A percentile compares a stretch with the other conserved stretches of the same genome.
Evolutionary conservation across 805 yeast genomes (phyloP).

Genomic region (Candida dendrica): DNA sequence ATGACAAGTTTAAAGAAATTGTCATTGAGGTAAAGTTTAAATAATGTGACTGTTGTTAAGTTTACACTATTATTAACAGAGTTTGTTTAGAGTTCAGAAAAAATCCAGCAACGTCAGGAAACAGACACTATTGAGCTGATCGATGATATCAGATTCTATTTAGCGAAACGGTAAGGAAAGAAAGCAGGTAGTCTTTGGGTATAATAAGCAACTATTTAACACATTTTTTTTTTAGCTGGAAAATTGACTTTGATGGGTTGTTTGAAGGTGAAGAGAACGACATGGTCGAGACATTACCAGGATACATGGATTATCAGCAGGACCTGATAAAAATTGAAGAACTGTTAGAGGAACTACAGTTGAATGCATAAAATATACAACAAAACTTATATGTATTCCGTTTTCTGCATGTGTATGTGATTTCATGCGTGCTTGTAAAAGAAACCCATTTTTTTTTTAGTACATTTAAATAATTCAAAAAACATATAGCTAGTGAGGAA

Average conservation of each 20-base stretch:
- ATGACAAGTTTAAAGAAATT: slow-evolving; percentile 32
- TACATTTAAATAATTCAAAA: too few relatives aligned
- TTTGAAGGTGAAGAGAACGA: slow-evolving; percentile 20
- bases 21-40: slow-evolving; percentile 24
- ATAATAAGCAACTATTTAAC: neutral
- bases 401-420: neutral
- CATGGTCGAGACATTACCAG: slow-evolving; percentile 14
- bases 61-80: too few relatives aligned
- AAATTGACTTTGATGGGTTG: slow-evolving; percentile 25
- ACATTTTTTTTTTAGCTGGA: slow-evolving; percentile 7
- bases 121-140: slow-evolving; percentile 75
- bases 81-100: slow-evolving; percentile 39
- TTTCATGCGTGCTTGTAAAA: neutral
- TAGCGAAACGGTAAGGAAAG: slow-evolving; percentile 22
- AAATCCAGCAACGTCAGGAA: slow-evolving; percentile 57
- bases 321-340: slow-evolving; percentile 35
- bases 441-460: too few relatives aligned
- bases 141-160: slow-evolving; percentile 68
- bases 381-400: too few relatives aligned
- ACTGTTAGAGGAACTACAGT: slow-evolving; percentile 28
- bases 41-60: too few relatives aligned
- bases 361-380: slow-evolving; percentile 30
- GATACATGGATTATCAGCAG: slow-evolving; percentile 12
- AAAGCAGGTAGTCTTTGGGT: too few relatives aligned
- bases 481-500: neutral